Evolutionary conservation across 352 stramenopile genomes (phyloP), one percentile per base, ranked within the genome.

Genomic region (Blastocystis sp.): DNA sequence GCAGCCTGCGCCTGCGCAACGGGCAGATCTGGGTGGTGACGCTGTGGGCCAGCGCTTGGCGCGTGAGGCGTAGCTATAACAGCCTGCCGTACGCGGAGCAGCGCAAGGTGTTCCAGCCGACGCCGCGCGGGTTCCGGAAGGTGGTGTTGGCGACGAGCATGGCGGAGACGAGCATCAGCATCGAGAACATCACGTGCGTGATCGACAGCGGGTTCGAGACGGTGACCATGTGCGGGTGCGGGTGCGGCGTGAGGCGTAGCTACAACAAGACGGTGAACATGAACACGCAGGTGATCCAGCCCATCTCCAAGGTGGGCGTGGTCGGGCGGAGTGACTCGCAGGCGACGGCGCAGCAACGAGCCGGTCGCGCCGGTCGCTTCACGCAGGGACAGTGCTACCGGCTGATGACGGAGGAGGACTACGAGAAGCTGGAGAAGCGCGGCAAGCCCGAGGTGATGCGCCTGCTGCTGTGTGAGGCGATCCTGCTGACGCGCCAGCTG

Each of bases 191-290:
- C 79, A 98, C 94, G 89, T 99, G 96, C 89, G 97, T 99, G 14
- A 98, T 99, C 65, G 97, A 99, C 91, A 97, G 95, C 17, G 97
- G 97, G 19, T 99, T 99, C 90, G 98, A 96, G 92, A 99, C 99
- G 89, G 96, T 93, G 0, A 94, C 94, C 92, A 52, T 77, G 68
- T 77, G 65, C 6, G 19, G 43, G 19, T 38, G 11, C 28, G 28
- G 24, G 34, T 1, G 19, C 52, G 68, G 9, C 10, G 19, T 77
- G 21, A 57, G 14, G 19, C 91, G 95, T 4, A 97, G 94, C 59
- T 99, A 98, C 92, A 98, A 99, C 91, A 94, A 97, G 0, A 94
- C 95, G 82, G 98, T 94, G 3, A 96, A 96, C 10, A 98, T 99
- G 95, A 95, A 98, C 89, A 98, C 95, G 28, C 91, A 99, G 10